phyloP scores from a whole-genome alignment of 2,329 filamentous ascomycete species.

The Parafenestella ontariensis region DNA sequence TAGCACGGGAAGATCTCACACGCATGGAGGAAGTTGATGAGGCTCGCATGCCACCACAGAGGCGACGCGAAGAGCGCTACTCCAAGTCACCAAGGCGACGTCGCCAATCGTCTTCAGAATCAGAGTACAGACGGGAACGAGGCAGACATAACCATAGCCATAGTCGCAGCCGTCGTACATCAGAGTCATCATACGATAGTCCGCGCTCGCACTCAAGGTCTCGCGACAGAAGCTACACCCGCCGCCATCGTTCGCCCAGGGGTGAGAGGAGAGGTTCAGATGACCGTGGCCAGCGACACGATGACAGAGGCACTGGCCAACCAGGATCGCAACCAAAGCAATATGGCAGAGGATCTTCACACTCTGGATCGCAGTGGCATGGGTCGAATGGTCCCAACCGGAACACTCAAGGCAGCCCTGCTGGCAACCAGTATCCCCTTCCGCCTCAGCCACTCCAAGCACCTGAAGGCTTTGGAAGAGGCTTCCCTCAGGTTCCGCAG shows the following conservation, averaged over 20 bases:
- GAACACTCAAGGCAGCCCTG: slow-evolving; percentile 5
- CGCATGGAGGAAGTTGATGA: slow-evolving; percentile 21
- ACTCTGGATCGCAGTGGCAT: slow-evolving; percentile 19
- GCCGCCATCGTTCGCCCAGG: slow-evolving; percentile 18
- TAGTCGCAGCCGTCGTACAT: slow-evolving; percentile 18
- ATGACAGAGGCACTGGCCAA: slow-evolving; percentile 12
- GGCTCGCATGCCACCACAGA: slow-evolving; percentile 4
- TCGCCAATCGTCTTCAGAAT: slow-evolving; percentile 23
- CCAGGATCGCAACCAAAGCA: slow-evolving; percentile 14
- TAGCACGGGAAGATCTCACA: slow-evolving; percentile 26
- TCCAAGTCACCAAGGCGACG: slow-evolving; percentile 17
- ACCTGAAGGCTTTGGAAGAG: slow-evolving; percentile 9
- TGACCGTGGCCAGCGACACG: slow-evolving; percentile 15
- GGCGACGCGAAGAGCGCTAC: slow-evolving; percentile 14
- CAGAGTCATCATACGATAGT: slow-evolving; percentile 24
- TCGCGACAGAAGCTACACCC: slow-evolving; percentile 17
- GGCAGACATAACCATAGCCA: slow-evolving; percentile 14
- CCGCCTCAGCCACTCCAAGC: slow-evolving; percentile 3
- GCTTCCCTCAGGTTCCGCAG: slow-evolving; percentile 17
- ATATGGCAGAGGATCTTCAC: slow-evolving; percentile 11
- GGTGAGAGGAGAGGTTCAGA: slow-evolving; percentile 6
- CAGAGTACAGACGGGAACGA: slow-evolving; percentile 18
- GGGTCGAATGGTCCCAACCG: slow-evolving; percentile 8
- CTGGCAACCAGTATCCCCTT: slow-evolving; percentile 12
- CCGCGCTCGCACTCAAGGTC: slow-evolving; percentile 18